Evolutionary conservation across 176 grass and related monocot species (phyloP).

Genomic region (Musa schizocarpa): DNA sequence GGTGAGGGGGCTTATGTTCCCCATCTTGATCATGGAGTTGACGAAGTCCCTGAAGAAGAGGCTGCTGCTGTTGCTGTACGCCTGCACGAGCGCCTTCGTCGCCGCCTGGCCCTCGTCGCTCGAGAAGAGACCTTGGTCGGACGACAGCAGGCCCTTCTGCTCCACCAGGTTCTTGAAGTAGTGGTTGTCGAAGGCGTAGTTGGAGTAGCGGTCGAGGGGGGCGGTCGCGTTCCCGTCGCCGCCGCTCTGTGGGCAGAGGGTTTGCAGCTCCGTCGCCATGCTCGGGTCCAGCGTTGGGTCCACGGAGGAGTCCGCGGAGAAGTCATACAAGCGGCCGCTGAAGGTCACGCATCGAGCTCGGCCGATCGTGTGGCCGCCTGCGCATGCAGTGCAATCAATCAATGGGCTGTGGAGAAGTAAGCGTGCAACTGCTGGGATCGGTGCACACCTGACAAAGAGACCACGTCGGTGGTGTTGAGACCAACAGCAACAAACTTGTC

Average conservation of each 20-base stretch:
- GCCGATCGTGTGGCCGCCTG: conserved; percentile 72
- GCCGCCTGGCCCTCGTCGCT: conserved; percentile 28
- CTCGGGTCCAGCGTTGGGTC: conserved; percentile 60
- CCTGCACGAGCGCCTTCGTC: conserved; percentile 54
- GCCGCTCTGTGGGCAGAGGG: conserved; percentile 23
- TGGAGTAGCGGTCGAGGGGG: conserved; percentile 43
- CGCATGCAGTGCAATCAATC: not conserved
- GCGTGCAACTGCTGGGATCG: too few relatives aligned
- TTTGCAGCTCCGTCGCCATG: conserved; percentile 56
- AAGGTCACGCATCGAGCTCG: conserved; percentile 52
- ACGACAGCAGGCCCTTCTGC: conserved; percentile 56
- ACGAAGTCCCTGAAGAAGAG: conserved; percentile 57
- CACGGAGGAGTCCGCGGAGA: conserved; percentile 29
- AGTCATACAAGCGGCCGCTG: conserved; percentile 43
- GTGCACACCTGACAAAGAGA: too few relatives aligned
- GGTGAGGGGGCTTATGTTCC: conserved; percentile 49
- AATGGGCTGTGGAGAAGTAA: too few relatives aligned
- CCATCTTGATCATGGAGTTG: conserved; percentile 66
- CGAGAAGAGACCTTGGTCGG: conserved; percentile 75
- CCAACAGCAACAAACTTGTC: too few relatives aligned
- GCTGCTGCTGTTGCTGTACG: conserved; percentile 34
- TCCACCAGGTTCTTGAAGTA: conserved; percentile 65
- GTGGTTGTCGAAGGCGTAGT: conserved; percentile 66
- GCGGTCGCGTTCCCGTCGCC: conserved; percentile 62
- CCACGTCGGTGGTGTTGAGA: too few relatives aligned